Conservation (phyloP, 2,329 filamentous ascomycete genomes). For the Colletotrichum lini region DNA sequence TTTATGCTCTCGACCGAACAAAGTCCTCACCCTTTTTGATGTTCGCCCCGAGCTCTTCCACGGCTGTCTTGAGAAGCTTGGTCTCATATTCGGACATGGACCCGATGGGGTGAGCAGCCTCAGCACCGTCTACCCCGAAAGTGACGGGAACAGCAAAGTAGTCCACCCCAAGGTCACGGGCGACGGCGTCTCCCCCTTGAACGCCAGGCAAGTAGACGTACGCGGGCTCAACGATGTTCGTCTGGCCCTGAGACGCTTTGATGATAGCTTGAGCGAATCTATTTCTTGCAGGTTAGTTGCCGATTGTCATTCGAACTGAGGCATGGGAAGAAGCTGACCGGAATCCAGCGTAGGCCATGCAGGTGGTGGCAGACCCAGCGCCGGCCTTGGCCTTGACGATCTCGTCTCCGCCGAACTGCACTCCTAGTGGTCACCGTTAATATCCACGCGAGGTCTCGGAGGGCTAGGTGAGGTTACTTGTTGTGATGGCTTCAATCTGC, state of each 20-base stretch:
- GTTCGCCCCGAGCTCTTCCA: slow-evolving; percentile 9
- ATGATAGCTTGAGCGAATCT: slow-evolving; percentile 76
- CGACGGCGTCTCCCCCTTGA: slow-evolving; percentile 74
- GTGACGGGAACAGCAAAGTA: slow-evolving; percentile 52
- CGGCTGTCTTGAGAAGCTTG: slow-evolving; percentile 2
- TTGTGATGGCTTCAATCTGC: slow-evolving; percentile 68
- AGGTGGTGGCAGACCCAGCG: slow-evolving; percentile 84
- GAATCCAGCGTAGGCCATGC: slow-evolving; percentile 80
- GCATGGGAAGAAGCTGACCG: slow-evolving; percentile 35
- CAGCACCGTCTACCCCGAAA: slow-evolving; percentile 1
- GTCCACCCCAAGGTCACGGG: slow-evolving; percentile 74
- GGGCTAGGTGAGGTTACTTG: slow-evolving; percentile 52
- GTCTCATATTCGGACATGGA: slow-evolving; percentile 6
- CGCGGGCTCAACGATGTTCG: slow-evolving; percentile 74
- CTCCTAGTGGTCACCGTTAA: slow-evolving; percentile 54
- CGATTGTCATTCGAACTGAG: too few species aligned
- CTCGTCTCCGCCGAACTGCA: slow-evolving; percentile 86
- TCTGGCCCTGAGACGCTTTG: slow-evolving; percentile 79
- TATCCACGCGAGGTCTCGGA: background rate
- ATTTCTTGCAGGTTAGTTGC: too few species aligned
- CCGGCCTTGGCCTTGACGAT: slow-evolving; percentile 90
- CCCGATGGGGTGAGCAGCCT: slow-evolving; percentile 1
- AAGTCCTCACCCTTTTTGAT: slow-evolving; percentile 17
- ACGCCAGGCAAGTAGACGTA: slow-evolving; percentile 78
- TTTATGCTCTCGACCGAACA: too few species aligned